Evolutionary conservation across 345 rosid species (phyloP).

Genomic region (Eucalyptus sideroxylon): DNA sequence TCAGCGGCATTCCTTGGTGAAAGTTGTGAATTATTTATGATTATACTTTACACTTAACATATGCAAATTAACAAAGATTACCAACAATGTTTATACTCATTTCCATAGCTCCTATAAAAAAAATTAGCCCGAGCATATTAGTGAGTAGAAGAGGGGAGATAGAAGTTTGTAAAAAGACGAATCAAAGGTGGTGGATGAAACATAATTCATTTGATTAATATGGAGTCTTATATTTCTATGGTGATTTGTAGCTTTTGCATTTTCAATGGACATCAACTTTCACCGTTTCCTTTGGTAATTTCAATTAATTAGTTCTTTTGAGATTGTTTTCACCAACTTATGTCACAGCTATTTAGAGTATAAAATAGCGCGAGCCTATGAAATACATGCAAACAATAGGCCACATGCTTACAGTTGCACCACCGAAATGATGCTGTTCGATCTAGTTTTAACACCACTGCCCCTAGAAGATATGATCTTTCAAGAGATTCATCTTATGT

Average conservation of each 20-base stretch:
- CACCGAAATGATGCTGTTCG: background rate
- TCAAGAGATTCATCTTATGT: background rate
- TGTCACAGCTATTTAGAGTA: background rate
- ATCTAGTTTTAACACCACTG: accelerated
- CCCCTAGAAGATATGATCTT: background rate
- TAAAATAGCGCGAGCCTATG: background rate
- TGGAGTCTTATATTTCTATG: background rate
- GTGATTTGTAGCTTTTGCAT: background rate
- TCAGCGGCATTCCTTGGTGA: background rate
- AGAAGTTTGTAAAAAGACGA: background rate
- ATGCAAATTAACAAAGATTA: background rate
- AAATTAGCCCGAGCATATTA: background rate
- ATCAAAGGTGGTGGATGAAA: background rate
- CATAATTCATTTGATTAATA: background rate
- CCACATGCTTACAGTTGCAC: accelerated
- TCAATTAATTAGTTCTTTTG: background rate
- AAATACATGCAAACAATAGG: background rate
- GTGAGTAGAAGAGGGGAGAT: background rate
- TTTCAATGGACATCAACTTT: background rate
- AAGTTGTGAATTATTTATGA: background rate
- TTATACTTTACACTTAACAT: background rate
- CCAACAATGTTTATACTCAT: background rate
- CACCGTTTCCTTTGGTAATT: background rate
- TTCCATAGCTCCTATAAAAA: background rate
- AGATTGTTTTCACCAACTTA: background rate